These are phyloP conservation scores for Chlamydomonas sp. DNA, from an alignment of 139 green algal genomes.

Conservation along the genomic window DNA sequence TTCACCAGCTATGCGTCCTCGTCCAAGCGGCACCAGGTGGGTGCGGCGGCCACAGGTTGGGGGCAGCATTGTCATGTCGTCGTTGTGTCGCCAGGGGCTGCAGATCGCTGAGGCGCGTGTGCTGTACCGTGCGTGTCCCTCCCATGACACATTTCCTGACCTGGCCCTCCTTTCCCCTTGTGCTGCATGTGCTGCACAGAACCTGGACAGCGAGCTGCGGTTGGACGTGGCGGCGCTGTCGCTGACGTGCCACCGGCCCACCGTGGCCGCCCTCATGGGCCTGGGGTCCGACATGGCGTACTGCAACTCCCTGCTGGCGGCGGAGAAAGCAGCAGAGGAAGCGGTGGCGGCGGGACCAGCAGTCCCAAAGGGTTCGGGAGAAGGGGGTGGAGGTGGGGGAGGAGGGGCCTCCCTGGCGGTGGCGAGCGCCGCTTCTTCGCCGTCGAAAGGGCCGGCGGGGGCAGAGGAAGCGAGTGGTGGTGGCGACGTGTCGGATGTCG, in stretches of 20 bases:
- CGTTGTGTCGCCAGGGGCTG: not conserved
- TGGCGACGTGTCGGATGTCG: not conserved
- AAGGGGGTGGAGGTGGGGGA: not conserved
- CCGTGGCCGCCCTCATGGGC: slow-evolving; percentile 88
- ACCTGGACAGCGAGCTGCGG: slow-evolving; percentile 14
- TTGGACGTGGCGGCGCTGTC: slow-evolving; percentile 9
- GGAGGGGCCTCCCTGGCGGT: not conserved
- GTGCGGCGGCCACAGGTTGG: not conserved
- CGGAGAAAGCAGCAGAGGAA: not conserved
- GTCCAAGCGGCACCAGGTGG: slow-evolving; percentile 22
- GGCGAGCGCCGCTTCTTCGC: not conserved
- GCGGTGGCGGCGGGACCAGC: not conserved
- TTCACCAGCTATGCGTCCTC: slow-evolving; percentile 11
- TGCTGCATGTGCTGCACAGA: not conserved
- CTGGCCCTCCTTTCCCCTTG: not conserved
- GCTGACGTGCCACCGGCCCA: slow-evolving; percentile 83
- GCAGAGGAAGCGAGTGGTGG: not conserved
- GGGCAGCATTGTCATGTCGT: too few relatives aligned
- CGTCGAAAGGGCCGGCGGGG: not conserved
- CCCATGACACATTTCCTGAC: too few relatives aligned
- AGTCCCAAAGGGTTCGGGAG: not conserved
- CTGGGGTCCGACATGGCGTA: slow-evolving; percentile 78
- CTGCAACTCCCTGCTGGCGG: slow-evolving; percentile 23
- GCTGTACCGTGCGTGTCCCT: too few relatives aligned
- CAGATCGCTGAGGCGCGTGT: not conserved